These are phyloP conservation scores for Cynara cardunculus DNA, from an alignment of 129 eudicot species.

Conservation along the genomic window DNA sequence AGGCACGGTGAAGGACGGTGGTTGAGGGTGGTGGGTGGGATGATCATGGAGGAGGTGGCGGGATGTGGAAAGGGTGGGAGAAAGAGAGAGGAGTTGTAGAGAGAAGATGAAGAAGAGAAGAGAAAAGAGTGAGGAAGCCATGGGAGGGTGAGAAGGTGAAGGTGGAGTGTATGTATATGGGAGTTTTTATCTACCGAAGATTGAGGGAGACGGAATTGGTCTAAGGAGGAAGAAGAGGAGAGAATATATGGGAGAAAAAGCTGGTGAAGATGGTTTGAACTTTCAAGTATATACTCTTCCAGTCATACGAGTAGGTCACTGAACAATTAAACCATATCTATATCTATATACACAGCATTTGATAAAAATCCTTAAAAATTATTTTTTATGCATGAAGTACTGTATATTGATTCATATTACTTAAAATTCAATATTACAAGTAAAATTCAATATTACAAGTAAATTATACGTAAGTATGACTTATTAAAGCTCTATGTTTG, in stretches of 20 bases:
- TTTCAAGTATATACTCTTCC: conserved; percentile 12
- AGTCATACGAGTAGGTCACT: conserved; percentile 28
- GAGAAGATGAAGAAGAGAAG: conserved; percentile 21
- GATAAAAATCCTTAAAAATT: too few relatives aligned
- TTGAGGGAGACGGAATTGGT: conserved; percentile 14
- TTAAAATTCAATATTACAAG: too few relatives aligned
- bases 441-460: too few relatives aligned
- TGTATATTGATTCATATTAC: too few relatives aligned
- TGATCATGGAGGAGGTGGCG: conserved; percentile 32
- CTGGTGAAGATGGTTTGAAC: conserved; percentile 32
- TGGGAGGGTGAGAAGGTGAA: neutral
- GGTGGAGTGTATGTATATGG: neutral
- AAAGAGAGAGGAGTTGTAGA: conserved; percentile 5
- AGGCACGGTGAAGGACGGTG: conserved; percentile 39
- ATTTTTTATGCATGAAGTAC: too few relatives aligned
- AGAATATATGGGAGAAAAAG: conserved; percentile 32
- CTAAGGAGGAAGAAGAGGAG: conserved; percentile 6
- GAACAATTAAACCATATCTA: neutral
- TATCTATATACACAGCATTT: too few relatives aligned
- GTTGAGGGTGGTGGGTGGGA: neutral
- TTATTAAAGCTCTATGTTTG: too few relatives aligned
- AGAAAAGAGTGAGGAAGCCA: conserved; percentile 26
- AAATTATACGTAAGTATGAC: too few relatives aligned
- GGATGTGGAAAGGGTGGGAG: conserved; percentile 52
- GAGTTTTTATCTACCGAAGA: neutral